Conservation (phyloP, 2,329 filamentous ascomycete species). For the Beauveria bassiana region DNA sequence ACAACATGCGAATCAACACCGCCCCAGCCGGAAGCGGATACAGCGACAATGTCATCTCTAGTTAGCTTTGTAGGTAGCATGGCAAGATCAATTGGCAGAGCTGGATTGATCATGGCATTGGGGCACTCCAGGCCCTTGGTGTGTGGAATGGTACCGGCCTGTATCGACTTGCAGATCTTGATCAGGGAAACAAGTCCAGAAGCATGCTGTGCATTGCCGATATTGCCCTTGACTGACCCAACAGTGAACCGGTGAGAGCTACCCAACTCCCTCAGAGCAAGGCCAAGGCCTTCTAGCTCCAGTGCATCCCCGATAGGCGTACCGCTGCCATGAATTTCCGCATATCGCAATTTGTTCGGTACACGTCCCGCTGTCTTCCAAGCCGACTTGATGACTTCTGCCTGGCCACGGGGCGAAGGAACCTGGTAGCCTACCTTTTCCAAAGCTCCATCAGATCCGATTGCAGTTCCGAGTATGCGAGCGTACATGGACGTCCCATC, state of each 20-base stretch:
- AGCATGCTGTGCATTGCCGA: constrained; percentile 13
- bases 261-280: constrained; percentile 8
- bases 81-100: constrained; percentile 6
- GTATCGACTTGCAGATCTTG: constrained; percentile 14
- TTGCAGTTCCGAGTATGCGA: constrained; percentile 10
- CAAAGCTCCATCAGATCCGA: constrained; percentile 11
- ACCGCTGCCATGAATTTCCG: constrained; percentile 14
- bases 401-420: constrained; percentile 4
- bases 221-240: constrained; percentile 13
- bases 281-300: constrained; percentile 10
- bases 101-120: constrained; percentile 40
- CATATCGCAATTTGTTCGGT: constrained; percentile 8
- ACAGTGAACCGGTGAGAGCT: constrained; percentile 1
- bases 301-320: constrained; percentile 13
- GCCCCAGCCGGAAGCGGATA: constrained; percentile 37
- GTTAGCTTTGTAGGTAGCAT: not conserved
- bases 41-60: constrained; percentile 5
- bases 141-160: constrained; percentile 50
- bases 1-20: constrained; percentile 40
- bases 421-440: constrained; percentile 13
- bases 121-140: constrained; percentile 58
- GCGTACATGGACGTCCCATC: constrained; percentile 9
- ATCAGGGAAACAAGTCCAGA: constrained; percentile 13
- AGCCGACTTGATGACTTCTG: constrained; percentile 12
- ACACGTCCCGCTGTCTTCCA: constrained; percentile 4